Evolutionary conservation across 106 monocot genomes (phyloP), one percentile per base, ranked within the genome.

Genomic region (Acorus gramineus): DNA sequence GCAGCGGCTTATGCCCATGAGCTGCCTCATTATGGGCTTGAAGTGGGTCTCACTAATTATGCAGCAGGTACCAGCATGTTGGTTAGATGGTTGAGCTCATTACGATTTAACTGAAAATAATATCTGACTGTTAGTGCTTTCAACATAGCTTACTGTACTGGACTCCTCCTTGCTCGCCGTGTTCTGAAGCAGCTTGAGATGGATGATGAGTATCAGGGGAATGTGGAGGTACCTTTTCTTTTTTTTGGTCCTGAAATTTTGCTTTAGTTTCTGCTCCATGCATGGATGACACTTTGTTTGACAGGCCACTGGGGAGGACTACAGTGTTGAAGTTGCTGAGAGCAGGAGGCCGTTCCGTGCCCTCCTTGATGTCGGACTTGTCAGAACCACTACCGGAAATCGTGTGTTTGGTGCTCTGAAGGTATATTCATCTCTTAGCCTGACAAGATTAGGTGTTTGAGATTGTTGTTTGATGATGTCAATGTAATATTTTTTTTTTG

Each of bases 361-460:
- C 42, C 69, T 79, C 7, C 79, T 79, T 52, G 79, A 74, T 69
- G 79, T 79, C 44, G 79, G 79, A 11, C 74, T 79, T 46, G 11
- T 79, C 53, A 79, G 74, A 47, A 79, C 79, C 12, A 79, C 79
- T 5, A 79, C 74, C 7, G 79, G 79, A 28, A 74, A 79, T 51
- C 69, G 79, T 59, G 78, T 73, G 2, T 78, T 78, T 63, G 78
- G 79, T 69, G 68, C 68, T 74, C 74, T 79, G n/a, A 79, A 79
- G 79, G 79, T 76, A 42, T n/a, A 7, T 5, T 0, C 44, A 11
- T 51, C 4, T 14, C 59, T 44, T 4, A 13, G 28, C 6, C 43
- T 51, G 1, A 54, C 42, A 1, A 46, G 9, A 44, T 28, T 28
- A 28, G 28, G 28, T 28, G 28, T 28, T 47, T 47, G 14, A 53